Evolutionary conservation across 352 stramenopile genomes (phyloP), one percentile per base, ranked within the genome.

Genomic region (Phytophthora crassamura): DNA sequence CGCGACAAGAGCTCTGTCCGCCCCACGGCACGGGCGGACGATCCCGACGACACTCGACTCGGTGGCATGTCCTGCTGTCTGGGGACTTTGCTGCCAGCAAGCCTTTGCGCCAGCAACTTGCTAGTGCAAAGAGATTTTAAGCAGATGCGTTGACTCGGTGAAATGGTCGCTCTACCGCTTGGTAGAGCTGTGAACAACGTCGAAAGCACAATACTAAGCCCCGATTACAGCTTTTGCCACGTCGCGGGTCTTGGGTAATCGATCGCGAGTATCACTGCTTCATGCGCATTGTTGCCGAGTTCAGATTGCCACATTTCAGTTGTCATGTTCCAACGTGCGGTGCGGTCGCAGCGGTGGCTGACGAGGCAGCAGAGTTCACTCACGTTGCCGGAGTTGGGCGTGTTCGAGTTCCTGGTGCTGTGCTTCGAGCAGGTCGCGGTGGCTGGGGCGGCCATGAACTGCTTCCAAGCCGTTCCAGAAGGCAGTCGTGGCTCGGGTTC

Each of bases 361-460:
- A 35, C 46, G 48, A 54, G 42, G n/a, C 64, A 72, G 57, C 43
- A 49, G 30, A 72, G 50, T 33, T 55, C 39, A 7, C 57, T 53
- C 36, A 56, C 58, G 18, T 28, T 54, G 36, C 54, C 64, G 36
- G 59, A 73, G 42, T 38, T 73, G 51, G 65, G 65, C 34, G 7
- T 50, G 50, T 65, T 73, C 34, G 59, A 73, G 52, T 73, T 73
- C 46, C 33, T 73, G 14, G 59, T 73, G 53, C 48, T 73, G 30
- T 69, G 58, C 28, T 69, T 73, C 48, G 65, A 73, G 52, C 65
- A 73, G 47, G 55, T 72, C 32, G 50, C 63, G 4, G 64, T 73
- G 58, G 65, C 59, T 9, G 59, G 65, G 30, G 65, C 65, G 5
- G 65, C 59, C 18, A 68, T 73, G 45, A 73, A 73, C 36, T 73